Conservation (phyloP, 306 rosid genomes). For the Fragaria ananassa region DNA sequence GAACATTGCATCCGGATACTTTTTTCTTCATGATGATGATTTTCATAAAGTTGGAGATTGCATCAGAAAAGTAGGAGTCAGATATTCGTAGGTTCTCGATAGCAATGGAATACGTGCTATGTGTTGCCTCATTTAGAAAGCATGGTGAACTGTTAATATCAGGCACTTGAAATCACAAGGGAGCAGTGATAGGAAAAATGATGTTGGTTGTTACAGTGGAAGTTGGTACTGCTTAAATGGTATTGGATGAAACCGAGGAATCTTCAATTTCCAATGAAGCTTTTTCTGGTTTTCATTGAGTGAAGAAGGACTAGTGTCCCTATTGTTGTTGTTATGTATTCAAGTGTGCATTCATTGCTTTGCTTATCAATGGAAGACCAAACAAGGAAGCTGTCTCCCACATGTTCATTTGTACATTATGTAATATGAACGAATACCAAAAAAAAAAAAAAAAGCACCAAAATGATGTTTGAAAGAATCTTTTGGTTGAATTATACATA, state of each 20-base stretch:
- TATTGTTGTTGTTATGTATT: conserved; percentile 17
- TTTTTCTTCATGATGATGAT: background rate
- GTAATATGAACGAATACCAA: background rate
- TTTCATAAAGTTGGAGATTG: conserved; percentile 7
- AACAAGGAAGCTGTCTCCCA: conserved; percentile 23
- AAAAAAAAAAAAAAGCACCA: no score
- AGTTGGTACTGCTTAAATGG: conserved; percentile 26
- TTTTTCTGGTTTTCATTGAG: conserved; percentile 7
- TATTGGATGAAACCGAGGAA: conserved; percentile 25
- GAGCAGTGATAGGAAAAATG: background rate
- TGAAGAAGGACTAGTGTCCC: background rate
- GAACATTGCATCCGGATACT: background rate
- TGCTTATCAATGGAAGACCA: conserved; percentile 28
- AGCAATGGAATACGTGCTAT: background rate
- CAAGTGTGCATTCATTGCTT: conserved; percentile 42
- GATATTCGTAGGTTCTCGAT: background rate
- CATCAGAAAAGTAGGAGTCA: background rate
- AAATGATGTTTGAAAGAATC: background rate
- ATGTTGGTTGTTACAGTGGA: conserved; percentile 27
- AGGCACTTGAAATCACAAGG: background rate
- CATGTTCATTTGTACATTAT: background rate
- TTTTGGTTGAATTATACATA: background rate
- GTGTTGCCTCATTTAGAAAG: conserved; percentile 5
- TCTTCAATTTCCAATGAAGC: conserved; percentile 50
- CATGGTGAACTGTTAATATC: background rate